Conservation (phyloP, 352 stramenopile genomes). For the Phytophthora lateralis region DNA sequence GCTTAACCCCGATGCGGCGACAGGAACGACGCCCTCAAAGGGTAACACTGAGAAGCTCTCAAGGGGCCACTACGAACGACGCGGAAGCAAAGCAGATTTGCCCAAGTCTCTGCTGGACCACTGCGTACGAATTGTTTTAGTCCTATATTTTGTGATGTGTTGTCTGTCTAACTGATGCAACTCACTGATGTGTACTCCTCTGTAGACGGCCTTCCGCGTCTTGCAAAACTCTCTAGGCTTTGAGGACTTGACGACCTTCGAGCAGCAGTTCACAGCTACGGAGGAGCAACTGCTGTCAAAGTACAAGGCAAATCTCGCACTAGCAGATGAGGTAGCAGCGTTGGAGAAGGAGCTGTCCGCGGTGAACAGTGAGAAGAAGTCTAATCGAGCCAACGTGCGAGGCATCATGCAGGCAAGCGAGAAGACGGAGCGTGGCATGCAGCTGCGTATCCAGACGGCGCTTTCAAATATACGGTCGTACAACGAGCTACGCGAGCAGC, state of each 20-base stretch:
- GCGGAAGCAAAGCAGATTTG: not conserved
- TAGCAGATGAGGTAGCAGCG: slow-evolving; percentile 53
- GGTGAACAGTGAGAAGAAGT: slow-evolving; percentile 36
- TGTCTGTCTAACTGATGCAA: not conserved
- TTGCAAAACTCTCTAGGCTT: slow-evolving; percentile 53
- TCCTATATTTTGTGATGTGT: not conserved
- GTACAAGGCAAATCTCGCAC: slow-evolving; percentile 57
- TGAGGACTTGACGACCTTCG: slow-evolving; percentile 38
- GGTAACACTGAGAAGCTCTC: slow-evolving; percentile 2
- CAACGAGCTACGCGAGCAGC: slow-evolving; percentile 55
- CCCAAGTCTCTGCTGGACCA: slow-evolving; percentile 30
- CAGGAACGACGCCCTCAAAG: not conserved
- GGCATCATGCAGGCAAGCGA: slow-evolving; percentile 38
- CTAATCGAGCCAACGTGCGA: slow-evolving; percentile 42
- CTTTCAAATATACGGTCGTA: slow-evolving; percentile 45
- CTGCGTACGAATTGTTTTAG: slow-evolving; percentile 16
- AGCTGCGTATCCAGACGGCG: slow-evolving; percentile 29
- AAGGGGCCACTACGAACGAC: not conserved
- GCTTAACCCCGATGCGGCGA: slow-evolving; percentile 1
- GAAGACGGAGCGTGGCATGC: slow-evolving; percentile 47
- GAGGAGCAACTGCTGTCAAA: slow-evolving; percentile 73
- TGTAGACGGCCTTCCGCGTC: slow-evolving; percentile 53
- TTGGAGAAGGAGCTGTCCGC: slow-evolving; percentile 42
- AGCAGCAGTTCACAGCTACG: slow-evolving; percentile 51
- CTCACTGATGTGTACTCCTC: not conserved